Evolutionary conservation across 129 eudicot species (phyloP).

Genomic region (Flaveria sonorensis): DNA sequence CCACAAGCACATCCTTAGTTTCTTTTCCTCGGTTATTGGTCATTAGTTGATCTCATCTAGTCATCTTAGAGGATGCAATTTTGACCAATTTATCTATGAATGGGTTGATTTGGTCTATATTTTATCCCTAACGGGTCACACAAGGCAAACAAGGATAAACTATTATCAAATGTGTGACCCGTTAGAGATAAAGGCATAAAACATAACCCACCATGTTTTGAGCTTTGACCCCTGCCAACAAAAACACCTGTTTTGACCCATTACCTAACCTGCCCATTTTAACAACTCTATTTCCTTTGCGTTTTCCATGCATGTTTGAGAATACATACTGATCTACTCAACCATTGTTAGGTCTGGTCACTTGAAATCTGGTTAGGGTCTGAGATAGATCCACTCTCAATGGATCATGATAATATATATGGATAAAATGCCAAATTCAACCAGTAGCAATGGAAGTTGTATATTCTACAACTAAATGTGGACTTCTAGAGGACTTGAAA

Average conservation of each 20-base stretch:
- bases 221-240: constrained; percentile 4
- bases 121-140: constrained; percentile 6
- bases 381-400: constrained; percentile 16
- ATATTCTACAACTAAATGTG: constrained; percentile 36
- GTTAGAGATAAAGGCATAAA: neutral
- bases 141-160: constrained; percentile 3
- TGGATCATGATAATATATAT: constrained; percentile 34
- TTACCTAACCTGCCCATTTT: neutral
- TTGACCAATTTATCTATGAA: neutral
- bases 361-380: constrained; percentile 28
- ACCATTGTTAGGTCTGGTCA: constrained; percentile 32
- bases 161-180: neutral
- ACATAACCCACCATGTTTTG: neutral
- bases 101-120: neutral
- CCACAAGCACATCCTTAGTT: neutral
- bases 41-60: neutral
- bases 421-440: constrained; percentile 45
- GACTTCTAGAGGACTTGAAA: constrained; percentile 42
- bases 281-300: neutral
- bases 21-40: neutral
- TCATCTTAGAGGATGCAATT: neutral
- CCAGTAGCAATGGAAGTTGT: constrained; percentile 36
- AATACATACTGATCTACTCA: constrained; percentile 24
- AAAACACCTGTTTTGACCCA: neutral
- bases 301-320: neutral